phyloP scores from a whole-genome alignment of 768 basidiomycete species.

The Hericium coralloides region DNA sequence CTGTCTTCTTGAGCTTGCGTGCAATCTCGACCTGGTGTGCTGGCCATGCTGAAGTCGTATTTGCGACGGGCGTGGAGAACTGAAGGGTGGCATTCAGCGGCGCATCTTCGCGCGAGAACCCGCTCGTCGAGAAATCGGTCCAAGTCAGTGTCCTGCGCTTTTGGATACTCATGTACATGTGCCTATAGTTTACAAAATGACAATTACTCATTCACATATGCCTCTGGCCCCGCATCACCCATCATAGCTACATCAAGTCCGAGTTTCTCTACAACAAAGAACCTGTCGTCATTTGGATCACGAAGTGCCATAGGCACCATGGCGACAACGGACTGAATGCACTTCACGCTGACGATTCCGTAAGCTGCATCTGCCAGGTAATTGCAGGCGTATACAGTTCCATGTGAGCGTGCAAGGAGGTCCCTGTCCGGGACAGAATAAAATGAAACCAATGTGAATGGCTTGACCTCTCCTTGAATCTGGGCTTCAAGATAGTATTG shows the following conservation, averaged over 20 bases:
- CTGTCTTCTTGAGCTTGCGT: constrained; percentile 76
- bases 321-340: background rate
- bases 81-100: constrained; percentile 76
- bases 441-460: background rate
- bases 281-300: background rate
- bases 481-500: background rate
- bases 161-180: too few species aligned
- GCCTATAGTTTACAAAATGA: too few species aligned
- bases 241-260: background rate
- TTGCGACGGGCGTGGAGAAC: constrained; percentile 50
- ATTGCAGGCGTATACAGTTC: background rate
- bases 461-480: background rate
- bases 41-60: constrained; percentile 67
- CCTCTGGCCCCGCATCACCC: too few species aligned
- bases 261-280: background rate
- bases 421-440: background rate
- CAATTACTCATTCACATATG: too few species aligned
- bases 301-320: background rate
- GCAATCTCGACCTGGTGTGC: constrained; percentile 61
- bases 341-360: background rate
- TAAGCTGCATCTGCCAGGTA: background rate
- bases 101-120: constrained; percentile 73
- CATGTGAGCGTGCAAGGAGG: background rate
- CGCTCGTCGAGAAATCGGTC: constrained; percentile 80
- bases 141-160: constrained; percentile 87